These are phyloP conservation scores for Populus hybrid DNA, from an alignment of 441 rosid species.

Conservation along the genomic window DNA sequence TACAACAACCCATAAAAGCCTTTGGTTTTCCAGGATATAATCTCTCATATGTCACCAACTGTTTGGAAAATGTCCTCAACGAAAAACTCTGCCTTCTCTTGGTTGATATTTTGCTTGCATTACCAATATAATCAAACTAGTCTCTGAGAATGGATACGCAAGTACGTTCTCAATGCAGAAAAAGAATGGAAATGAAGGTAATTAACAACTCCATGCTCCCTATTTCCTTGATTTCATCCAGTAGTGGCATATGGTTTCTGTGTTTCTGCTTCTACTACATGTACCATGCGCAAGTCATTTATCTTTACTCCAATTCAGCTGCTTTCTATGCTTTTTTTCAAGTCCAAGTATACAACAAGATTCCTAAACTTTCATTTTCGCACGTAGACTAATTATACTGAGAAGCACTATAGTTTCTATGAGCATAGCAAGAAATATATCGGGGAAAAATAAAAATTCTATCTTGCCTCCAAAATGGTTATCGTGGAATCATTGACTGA, in stretches of 20 bases:
- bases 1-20: no score
- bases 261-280: neutral
- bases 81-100: neutral
- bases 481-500: neutral
- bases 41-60: no score
- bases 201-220: neutral
- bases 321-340: neutral
- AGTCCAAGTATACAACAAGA: neutral
- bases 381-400: neutral
- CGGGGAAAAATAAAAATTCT: neutral
- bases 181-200: neutral
- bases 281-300: neutral
- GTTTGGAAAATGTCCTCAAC: neutral
- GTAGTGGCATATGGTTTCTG: neutral
- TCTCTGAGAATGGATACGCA: neutral
- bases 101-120: neutral
- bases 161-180: neutral
- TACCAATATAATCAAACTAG: neutral
- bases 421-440: neutral
- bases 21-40: no score
- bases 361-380: neutral
- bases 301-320: neutral
- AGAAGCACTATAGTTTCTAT: neutral
- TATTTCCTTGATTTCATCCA: neutral
- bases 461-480: slow-evolving; percentile 5